Conservation (phyloP, 345 rosid genomes). For the Arabis alpina region DNA sequence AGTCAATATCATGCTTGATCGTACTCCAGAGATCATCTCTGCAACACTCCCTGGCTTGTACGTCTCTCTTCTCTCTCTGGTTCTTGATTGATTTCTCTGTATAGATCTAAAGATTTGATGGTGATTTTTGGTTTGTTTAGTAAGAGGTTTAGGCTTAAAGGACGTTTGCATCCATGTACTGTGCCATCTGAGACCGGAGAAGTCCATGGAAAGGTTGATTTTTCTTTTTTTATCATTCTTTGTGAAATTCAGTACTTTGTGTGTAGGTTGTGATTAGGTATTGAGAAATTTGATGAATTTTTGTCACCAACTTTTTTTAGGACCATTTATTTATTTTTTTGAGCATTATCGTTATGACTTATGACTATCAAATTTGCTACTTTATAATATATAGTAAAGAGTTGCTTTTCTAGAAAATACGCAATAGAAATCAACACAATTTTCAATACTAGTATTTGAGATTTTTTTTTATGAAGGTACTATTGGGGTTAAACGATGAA, state of each 20-base stretch:
- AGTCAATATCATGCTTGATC: constrained; percentile 58
- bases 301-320: too few species aligned
- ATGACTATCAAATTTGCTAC: too few species aligned
- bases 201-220: constrained; percentile 65
- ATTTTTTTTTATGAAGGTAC: constrained; percentile 47
- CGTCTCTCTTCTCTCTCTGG: neutral
- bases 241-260: neutral
- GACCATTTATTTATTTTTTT: too few species aligned
- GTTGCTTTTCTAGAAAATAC: too few species aligned
- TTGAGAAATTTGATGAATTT: too few species aligned
- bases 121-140: constrained; percentile 45
- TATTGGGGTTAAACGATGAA: constrained; percentile 60
- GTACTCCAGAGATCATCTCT: constrained; percentile 59
- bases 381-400: too few species aligned
- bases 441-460: too few species aligned
- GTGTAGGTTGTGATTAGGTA: too few species aligned
- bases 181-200: constrained; percentile 55
- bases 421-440: too few species aligned
- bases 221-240: neutral
- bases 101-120: constrained; percentile 1
- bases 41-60: constrained; percentile 77
- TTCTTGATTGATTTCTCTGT: neutral
- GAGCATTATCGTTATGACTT: too few species aligned
- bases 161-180: constrained; percentile 93
- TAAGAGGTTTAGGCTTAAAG: constrained; percentile 78